Conservation (phyloP, 1,139 yeast species). For the Pneumocystis canis region DNA sequence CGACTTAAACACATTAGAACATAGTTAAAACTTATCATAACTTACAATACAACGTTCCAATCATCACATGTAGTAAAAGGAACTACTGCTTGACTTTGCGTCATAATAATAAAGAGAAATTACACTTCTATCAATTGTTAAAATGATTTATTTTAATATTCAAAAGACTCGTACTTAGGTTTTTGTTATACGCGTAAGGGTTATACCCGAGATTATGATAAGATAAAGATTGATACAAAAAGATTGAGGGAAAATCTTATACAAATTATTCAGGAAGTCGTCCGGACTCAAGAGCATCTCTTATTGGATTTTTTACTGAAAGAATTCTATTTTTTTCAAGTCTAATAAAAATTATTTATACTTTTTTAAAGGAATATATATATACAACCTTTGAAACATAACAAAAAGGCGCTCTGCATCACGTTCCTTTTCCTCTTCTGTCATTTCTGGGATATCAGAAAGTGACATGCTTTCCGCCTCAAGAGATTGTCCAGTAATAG, state of each 20-base stretch:
- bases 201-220: no score
- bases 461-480: constrained; percentile 6
- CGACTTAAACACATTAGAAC: neutral
- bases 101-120: neutral
- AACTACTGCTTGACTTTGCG: neutral
- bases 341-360: constrained; percentile 15
- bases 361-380: neutral
- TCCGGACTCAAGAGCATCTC: constrained; percentile 19
- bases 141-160: no score
- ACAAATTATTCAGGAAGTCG: constrained; percentile 12
- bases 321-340: constrained; percentile 30
- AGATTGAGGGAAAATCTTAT: no score
- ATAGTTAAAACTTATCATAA: neutral
- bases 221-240: no score
- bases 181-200: neutral
- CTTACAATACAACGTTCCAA: neutral
- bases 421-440: constrained; percentile 38
- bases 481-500: constrained; percentile 22
- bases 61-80: neutral
- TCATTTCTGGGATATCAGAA: constrained; percentile 24
- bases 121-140: neutral
- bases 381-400: constrained; percentile 30
- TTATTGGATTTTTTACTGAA: constrained; percentile 30
- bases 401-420: constrained; percentile 41
- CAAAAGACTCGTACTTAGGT: neutral